Evolutionary conservation across 1,139 yeast genomes (phyloP).

Genomic region (Yamadazyma oceani): DNA sequence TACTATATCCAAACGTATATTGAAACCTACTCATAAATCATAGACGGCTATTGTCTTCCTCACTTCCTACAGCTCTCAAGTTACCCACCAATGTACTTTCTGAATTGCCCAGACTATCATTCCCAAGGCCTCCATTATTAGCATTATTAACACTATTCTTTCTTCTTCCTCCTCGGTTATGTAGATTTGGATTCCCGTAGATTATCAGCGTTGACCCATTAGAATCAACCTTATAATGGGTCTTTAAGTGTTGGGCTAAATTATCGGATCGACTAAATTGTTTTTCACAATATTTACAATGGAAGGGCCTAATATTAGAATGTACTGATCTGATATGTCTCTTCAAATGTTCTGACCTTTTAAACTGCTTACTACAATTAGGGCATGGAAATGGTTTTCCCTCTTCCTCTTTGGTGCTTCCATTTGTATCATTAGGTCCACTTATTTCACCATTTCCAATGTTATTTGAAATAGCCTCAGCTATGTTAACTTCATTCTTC

Average conservation of each 20-base stretch:
- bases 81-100: too few relatives aligned
- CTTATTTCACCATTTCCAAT: neutral
- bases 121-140: neutral
- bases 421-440: neutral
- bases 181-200: constrained; percentile 38
- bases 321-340: constrained; percentile 51
- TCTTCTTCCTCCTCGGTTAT: constrained; percentile 22
- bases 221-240: constrained; percentile 41
- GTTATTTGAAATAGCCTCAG: too few relatives aligned
- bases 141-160: constrained; percentile 14
- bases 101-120: too few relatives aligned
- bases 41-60: neutral
- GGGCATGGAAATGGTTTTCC: constrained; percentile 46
- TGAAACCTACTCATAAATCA: too few relatives aligned
- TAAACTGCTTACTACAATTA: constrained; percentile 47
- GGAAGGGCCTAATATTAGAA: constrained; percentile 48
- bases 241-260: constrained; percentile 50
- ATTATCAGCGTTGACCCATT: constrained; percentile 39
- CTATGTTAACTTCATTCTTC: too few relatives aligned
- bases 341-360: constrained; percentile 50
- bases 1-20: too few relatives aligned
- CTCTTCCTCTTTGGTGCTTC: constrained; percentile 17
- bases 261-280: constrained; percentile 49
- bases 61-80: too few relatives aligned
- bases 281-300: constrained; percentile 50